These are phyloP conservation scores for Ramichloridium luteum DNA, from an alignment of 2,329 filamentous ascomycete species.

Conservation along the genomic window DNA sequence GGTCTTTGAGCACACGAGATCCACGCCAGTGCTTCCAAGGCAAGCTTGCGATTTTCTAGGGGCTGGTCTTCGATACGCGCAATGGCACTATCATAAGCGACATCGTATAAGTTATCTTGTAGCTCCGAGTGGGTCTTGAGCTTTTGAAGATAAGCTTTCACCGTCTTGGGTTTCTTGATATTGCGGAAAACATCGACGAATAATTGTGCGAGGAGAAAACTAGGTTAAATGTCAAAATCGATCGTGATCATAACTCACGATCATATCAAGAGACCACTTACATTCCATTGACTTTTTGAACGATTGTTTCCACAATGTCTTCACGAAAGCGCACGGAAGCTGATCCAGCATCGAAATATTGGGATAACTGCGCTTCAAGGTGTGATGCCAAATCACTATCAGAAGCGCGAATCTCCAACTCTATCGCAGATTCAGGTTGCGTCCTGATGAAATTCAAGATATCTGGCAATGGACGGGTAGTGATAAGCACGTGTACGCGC, in stretches of 20 bases:
- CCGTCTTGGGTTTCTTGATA: neutral
- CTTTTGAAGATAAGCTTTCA: neutral
- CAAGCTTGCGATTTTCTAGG: neutral
- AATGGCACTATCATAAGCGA: neutral
- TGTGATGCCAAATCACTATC: neutral
- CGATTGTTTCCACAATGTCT: neutral
- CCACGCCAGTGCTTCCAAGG: constrained; percentile 1
- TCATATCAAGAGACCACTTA: too few species aligned
- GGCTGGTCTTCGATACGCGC: neutral
- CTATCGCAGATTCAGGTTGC: neutral
- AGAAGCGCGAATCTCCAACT: neutral
- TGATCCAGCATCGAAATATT: neutral
- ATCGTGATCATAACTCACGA: too few species aligned
- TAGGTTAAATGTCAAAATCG: neutral
- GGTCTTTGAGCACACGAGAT: constrained; percentile 1
- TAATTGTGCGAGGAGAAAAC: neutral
- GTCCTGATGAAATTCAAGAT: too few species aligned
- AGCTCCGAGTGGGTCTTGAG: neutral
- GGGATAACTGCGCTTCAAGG: neutral
- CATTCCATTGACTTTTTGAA: neutral
- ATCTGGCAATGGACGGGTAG: neutral
- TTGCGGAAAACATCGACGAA: neutral
- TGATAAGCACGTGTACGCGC: neutral
- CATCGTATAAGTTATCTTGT: neutral
- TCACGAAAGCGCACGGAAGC: too few species aligned